These are phyloP conservation scores for Turritis glabra DNA, from an alignment of 345 rosid genomes.

Conservation along the genomic window DNA sequence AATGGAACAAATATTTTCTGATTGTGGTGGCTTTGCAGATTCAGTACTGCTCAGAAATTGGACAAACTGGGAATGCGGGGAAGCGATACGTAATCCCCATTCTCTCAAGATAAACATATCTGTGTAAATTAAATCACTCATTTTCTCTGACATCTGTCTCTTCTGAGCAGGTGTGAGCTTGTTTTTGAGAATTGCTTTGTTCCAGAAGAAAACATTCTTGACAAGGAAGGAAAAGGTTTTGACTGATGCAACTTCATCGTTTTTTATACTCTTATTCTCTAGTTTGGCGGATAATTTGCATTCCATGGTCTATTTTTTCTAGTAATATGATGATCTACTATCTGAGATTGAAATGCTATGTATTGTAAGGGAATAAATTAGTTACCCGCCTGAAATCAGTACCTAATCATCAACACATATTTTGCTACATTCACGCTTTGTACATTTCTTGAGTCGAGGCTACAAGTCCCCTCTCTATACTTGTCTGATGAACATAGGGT, in stretches of 20 bases:
- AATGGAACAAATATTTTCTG: background rate
- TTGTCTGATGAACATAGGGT: slow-evolving; percentile 11
- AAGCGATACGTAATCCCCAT: slow-evolving; percentile 78
- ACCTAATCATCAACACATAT: background rate
- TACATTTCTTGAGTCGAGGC: background rate
- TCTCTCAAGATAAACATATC: slow-evolving; percentile 25
- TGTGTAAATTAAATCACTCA: slow-evolving; percentile 18
- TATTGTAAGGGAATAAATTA: background rate
- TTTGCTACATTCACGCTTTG: slow-evolving; percentile 3
- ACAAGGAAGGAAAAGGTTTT: slow-evolving; percentile 87
- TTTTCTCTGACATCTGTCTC: slow-evolving; percentile 34
- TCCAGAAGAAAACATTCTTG: slow-evolving; percentile 87
- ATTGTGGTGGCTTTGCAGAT: slow-evolving; percentile 57
- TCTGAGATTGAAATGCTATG: background rate
- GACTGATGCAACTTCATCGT: slow-evolving; percentile 30
- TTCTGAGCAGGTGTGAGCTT: slow-evolving; percentile 83
- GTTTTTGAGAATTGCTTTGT: slow-evolving; percentile 90
- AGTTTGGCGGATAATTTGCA: background rate
- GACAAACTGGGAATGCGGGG: slow-evolving; percentile 99
- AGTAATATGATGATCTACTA: background rate
- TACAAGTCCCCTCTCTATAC: background rate
- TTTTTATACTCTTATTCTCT: background rate
- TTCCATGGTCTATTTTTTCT: background rate
- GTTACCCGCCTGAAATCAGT: background rate
- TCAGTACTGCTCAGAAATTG: slow-evolving; percentile 90